These are phyloP conservation scores for Capsella rubella DNA, from an alignment of 441 rosid genomes.

Conservation along the genomic window DNA sequence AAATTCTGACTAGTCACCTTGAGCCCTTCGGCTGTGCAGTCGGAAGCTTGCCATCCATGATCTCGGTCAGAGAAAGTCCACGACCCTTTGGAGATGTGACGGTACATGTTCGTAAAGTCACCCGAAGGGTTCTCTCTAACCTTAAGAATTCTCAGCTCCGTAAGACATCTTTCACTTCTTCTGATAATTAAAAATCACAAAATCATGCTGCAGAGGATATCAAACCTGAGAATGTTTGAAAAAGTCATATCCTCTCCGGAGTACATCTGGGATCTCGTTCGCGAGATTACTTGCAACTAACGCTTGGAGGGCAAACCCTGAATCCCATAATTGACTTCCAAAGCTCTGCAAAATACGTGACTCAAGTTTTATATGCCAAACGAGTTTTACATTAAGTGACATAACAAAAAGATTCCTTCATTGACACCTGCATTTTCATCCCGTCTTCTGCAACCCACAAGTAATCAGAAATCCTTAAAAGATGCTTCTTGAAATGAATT, in stretches of 20 bases:
- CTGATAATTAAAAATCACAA: neutral
- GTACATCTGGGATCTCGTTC: conserved; percentile 52
- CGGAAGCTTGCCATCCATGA: conserved; percentile 71
- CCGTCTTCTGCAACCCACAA: conserved; percentile 54
- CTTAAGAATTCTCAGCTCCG: conserved; percentile 35
- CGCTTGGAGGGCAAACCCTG: conserved; percentile 59
- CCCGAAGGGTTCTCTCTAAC: conserved; percentile 58
- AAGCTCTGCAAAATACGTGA: conserved; percentile 49
- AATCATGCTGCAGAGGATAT: conserved; percentile 8
- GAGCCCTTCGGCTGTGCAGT: conserved; percentile 64
- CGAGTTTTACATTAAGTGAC: neutral
- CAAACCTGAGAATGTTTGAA: conserved; percentile 52
- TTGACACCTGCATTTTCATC: conserved; percentile 50
- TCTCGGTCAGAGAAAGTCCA: conserved; percentile 75
- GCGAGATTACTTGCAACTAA: conserved; percentile 54
- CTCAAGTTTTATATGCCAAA: neutral
- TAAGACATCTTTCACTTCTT: conserved; percentile 27
- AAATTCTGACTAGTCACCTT: conserved; percentile 45
- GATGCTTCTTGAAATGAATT: conserved; percentile 57
- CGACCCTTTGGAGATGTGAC: conserved; percentile 67
- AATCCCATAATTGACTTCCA: conserved; percentile 66
- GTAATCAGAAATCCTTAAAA: conserved; percentile 47
- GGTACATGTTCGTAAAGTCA: conserved; percentile 53
- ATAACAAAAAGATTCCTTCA: conserved; percentile 8
- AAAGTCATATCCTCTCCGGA: conserved; percentile 61